A percentile compares a stretch with the other conserved stretches of the same genome.
These are phyloP conservation scores for Agroathelia rolfsii DNA, from an alignment of 1,284 basidiomycete species.

Conservation along the genomic window DNA sequence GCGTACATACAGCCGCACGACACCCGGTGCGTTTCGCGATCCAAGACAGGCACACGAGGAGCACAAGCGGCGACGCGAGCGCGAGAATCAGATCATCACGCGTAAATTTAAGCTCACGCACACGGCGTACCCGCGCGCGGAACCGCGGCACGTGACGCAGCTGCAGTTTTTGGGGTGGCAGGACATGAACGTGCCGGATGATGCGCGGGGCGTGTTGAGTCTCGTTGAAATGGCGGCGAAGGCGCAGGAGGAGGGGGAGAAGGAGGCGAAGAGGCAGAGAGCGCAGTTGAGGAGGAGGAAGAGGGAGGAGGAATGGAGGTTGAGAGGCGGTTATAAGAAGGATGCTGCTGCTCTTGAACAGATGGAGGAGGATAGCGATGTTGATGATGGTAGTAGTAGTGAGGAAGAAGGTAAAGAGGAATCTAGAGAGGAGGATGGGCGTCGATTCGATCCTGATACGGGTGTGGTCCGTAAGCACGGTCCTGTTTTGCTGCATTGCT, in stretches of 20 bases:
- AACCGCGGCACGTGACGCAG: conserved; percentile 60
- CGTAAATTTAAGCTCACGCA: conserved; percentile 66
- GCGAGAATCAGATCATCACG: conserved; percentile 39
- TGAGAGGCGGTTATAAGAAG: no score
- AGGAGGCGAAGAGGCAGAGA: no score
- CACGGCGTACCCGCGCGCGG: conserved; percentile 42
- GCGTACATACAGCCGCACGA: no score
- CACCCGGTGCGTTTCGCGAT: conserved; percentile 18
- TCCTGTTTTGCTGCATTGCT: conserved; percentile 72
- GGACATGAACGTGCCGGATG: conserved; percentile 86
- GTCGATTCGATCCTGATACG: conserved; percentile 42
- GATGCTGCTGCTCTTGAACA: conserved; percentile 6
- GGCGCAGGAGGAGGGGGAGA: conserved; percentile 14
- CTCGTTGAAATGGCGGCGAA: conserved; percentile 24
- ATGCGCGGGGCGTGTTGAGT: conserved; percentile 62
- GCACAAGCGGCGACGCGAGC: conserved; percentile 14
- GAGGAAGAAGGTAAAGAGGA: conserved; percentile 14
- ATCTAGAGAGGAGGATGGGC: conserved; percentile 26
- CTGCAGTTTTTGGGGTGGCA: conserved; percentile 90
- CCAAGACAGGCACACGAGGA: conserved; percentile 14
- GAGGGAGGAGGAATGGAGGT: no score
- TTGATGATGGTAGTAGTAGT: conserved; percentile 1
- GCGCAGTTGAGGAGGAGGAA: no score
- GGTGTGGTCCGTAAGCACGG: conserved; percentile 37
- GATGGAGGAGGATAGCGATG: conserved; percentile 7